Conservation (phyloP, 169 alveolate genomes). For the Plasmodium fragile region DNA sequence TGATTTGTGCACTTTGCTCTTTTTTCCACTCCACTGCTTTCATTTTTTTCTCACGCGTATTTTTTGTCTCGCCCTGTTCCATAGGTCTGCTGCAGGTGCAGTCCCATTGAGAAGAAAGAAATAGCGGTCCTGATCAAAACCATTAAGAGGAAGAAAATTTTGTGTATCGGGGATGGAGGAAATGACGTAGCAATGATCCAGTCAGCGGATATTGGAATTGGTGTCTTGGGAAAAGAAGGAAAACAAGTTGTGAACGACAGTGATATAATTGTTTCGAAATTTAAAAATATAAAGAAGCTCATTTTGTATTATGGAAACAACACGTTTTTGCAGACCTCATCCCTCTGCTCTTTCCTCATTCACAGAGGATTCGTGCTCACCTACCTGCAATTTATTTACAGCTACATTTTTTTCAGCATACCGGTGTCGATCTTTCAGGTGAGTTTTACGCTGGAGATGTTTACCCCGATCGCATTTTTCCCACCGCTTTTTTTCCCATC, state of each 20-base stretch:
- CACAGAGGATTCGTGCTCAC: conserved; percentile 97
- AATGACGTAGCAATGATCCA: conserved; percentile 99
- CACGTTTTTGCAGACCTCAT: conserved; percentile 94
- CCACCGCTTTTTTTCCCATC: conserved; percentile 14
- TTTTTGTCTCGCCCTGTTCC: conserved; percentile 90
- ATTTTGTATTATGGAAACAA: conserved; percentile 98
- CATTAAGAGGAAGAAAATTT: conserved; percentile 87
- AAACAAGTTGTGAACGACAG: conserved; percentile 97
- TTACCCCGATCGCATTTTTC: background rate
- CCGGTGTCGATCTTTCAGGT: conserved; percentile 96
- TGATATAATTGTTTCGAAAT: conserved; percentile 96
- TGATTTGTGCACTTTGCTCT: background rate
- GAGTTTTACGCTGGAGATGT: background rate
- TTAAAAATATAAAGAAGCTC: conserved; percentile 92
- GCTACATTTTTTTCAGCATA: conserved; percentile 92
- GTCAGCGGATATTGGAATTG: conserved; percentile 96
- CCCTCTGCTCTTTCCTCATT: conserved; percentile 95
- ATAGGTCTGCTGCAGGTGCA: conserved; percentile 98
- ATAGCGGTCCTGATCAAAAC: conserved; percentile 90
- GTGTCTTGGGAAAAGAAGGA: conserved; percentile 98
- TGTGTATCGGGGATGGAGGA: conserved; percentile 99
- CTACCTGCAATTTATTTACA: conserved; percentile 93
- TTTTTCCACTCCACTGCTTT: background rate
- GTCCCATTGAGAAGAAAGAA: conserved; percentile 98
- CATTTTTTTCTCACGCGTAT: background rate